Conservation (phyloP, 805 yeast genomes). For the Yarrowia deformans region DNA sequence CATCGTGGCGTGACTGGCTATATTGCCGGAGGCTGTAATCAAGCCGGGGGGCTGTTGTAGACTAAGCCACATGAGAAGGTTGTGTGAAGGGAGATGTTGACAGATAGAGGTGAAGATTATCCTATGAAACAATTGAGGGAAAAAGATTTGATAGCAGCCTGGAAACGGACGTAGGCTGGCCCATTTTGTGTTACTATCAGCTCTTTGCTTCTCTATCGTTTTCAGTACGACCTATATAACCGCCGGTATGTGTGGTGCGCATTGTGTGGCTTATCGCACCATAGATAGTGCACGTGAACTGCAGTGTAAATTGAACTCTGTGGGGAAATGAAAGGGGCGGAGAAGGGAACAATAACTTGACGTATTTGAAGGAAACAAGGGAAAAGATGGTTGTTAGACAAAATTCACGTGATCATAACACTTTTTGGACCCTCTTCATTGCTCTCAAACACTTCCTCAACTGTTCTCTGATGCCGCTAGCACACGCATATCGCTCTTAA, state of each 20-base stretch:
- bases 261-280: conserved; percentile 37
- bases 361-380: background rate
- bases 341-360: background rate
- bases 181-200: background rate
- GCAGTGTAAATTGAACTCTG: conserved; percentile 10
- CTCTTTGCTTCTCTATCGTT: background rate
- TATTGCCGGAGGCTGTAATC: conserved; percentile 4
- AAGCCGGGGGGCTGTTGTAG: conserved; percentile 15
- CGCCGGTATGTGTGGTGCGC: conserved; percentile 15
- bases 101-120: no score
- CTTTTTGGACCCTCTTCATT: no score
- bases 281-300: conserved; percentile 13
- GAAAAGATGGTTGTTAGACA: background rate
- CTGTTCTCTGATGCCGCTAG: background rate
- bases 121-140: no score
- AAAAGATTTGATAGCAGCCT: no score
- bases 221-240: background rate
- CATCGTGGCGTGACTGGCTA: conserved; percentile 29
- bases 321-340: conserved; percentile 8
- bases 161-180: no score
- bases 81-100: background rate
- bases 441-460: no score
- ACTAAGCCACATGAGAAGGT: conserved; percentile 20
- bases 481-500: background rate
- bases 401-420: background rate